Base-by-base conservation (phyloP, 352 stramenopile genomes). In the Paralagenidium karlingii region DNA sequence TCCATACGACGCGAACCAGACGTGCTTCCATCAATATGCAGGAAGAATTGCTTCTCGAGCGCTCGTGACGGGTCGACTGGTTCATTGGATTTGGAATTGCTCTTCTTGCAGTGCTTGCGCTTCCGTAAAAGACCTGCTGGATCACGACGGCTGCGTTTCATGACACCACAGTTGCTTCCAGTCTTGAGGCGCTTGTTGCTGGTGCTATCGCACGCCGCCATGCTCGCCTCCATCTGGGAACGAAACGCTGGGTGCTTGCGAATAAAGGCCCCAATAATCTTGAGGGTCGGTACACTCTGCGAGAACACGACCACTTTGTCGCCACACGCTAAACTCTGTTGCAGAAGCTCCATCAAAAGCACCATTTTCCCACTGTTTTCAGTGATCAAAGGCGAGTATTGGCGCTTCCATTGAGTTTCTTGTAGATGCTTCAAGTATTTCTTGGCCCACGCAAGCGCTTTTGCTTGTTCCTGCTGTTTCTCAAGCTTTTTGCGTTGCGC, bases 241-340 rank as follows among this genome's bases (percentile, higher is more conserved):
- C n/a, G n/a, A n/a, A n/a, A n/a, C n/a, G 16, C 5, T 47, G 37
- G 3, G 18, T 19, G 8, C 38, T 28, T 50, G 21, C 54, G 59
- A 18, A 94, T 46, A 13, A 90, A 92, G 8, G 65, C 55, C 5
- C 63, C 60, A 18, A 94, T 82, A 11, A 87, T 51, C 38, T 89
- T 82, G 12, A 94, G 57, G 1, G 77, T 94, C 28, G 71, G 64
- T 22, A 94, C 70, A 32, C 77, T 92, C 44, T 94, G 82, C 6
- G 79, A 92, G 38, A 94, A 94, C 7, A 94, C 71, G 13, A 91
- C 71, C 11, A 92, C 64, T 38, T 91, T 93, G 34, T 94, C 82
- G 12, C 68, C 74, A 19, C 66, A 64, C 3, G 57, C 45, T 24
- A 82, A 82, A 40, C 73, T 86, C 36, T 86, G 60, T 38, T 82